phyloP scores from a whole-genome alignment of 768 basidiomycete genomes.

The Rhodotorula taiwanensis region DNA sequence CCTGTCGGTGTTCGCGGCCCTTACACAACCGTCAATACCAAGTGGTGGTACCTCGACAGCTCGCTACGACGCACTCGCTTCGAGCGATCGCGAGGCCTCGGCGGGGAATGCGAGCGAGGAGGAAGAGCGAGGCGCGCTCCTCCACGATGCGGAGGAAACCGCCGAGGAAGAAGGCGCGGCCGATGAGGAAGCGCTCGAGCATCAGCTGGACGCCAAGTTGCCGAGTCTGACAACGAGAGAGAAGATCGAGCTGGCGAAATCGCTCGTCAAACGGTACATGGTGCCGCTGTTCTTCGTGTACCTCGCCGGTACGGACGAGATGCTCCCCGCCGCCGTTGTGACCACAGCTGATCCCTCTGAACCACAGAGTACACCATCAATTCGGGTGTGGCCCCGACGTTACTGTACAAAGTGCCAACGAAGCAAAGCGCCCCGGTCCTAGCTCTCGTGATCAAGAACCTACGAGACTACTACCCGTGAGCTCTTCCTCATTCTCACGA shows the following conservation, averaged over 20 bases:
- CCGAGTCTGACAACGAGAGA: conserved; percentile 58
- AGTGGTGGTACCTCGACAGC: conserved; percentile 44
- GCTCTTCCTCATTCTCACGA: conserved; percentile 4
- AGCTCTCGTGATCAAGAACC: conserved; percentile 68
- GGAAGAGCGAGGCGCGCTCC: not conserved
- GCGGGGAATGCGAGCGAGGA: too few relatives aligned
- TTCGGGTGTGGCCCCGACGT: conserved; percentile 83
- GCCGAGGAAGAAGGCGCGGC: not conserved
- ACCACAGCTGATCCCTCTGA: not conserved
- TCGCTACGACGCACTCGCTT: conserved; percentile 46
- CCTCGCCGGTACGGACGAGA: conserved; percentile 55
- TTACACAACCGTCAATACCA: conserved; percentile 37
- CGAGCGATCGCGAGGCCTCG: too few relatives aligned
- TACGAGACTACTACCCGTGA: conserved; percentile 72
- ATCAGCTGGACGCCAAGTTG: conserved; percentile 8
- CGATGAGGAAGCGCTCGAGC: not conserved
- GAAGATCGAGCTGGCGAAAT: conserved; percentile 73
- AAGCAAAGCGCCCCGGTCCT: conserved; percentile 57
- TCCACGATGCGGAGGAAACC: conserved; percentile 7
- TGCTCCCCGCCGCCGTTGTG: not conserved
- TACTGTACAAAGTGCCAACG: conserved; percentile 77
- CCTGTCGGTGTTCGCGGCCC: conserved; percentile 9
- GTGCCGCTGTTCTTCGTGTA: conserved; percentile 65
- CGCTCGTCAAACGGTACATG: conserved; percentile 78
- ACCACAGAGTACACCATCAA: conserved; percentile 75